These are phyloP conservation scores for Cryptococcus sp. DNA, from an alignment of 1,284 basidiomycete genomes.

Conservation along the genomic window DNA sequence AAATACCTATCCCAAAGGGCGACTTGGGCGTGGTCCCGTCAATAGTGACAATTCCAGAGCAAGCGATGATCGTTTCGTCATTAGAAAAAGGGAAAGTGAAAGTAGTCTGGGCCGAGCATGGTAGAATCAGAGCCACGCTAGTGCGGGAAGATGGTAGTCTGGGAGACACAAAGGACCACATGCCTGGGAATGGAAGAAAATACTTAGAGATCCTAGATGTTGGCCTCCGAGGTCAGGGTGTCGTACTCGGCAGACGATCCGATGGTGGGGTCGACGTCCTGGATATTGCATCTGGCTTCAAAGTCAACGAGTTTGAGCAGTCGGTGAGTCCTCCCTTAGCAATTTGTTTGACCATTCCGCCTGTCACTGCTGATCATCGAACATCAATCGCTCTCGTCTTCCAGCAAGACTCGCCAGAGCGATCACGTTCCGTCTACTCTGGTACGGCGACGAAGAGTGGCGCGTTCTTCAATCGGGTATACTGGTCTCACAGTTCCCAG, in stretches of 20 bases:
- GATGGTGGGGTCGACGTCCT: conserved; percentile 64
- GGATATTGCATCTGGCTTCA: conserved; percentile 55
- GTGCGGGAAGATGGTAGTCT: conserved; percentile 46
- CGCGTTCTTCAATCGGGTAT: conserved; percentile 63
- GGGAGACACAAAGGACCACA: conserved; percentile 60
- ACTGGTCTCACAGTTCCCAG: conserved; percentile 65
- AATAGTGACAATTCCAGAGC: conserved; percentile 52
- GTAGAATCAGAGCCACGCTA: conserved; percentile 52
- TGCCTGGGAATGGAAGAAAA: conserved; percentile 30
- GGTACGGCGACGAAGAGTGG: conserved; percentile 18
- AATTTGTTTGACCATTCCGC: background rate
- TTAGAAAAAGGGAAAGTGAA: conserved; percentile 47
- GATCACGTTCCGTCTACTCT: conserved; percentile 58
- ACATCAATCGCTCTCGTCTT: conserved; percentile 1
- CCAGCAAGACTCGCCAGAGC: conserved; percentile 38
- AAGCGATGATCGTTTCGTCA: conserved; percentile 35
- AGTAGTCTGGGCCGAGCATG: conserved; percentile 69
- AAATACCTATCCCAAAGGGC: conserved; percentile 60
- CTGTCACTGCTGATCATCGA: background rate
- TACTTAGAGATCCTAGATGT: conserved; percentile 41
- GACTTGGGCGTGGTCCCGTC: conserved; percentile 62
- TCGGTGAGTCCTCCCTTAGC: conserved; percentile 56
- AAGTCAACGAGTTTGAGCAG: conserved; percentile 63
- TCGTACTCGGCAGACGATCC: conserved; percentile 54
- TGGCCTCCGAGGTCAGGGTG: conserved; percentile 37